Base-by-base conservation (phyloP, 2,329 filamentous ascomycete genomes). In the Zalaria obscura region DNA sequence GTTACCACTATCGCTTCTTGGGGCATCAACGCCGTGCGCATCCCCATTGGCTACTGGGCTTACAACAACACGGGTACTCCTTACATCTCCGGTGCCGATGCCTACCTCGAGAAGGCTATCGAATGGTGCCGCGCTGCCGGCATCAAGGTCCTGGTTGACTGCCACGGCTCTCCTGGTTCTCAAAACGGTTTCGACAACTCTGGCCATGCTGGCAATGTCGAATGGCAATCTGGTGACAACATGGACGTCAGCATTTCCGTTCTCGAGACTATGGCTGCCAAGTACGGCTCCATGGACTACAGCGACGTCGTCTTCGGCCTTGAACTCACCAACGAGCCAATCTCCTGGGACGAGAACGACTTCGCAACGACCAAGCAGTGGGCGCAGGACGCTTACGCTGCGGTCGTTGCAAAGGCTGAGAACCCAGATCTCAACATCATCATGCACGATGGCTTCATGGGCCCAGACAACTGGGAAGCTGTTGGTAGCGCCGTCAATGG, bases 91-190 rank as follows among this genome's bases (percentile, higher is more conserved):
- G 67, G 67, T 5, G 65, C 66, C 11, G 65, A 69, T 29, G 52
- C 54, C 4, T 71, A 70, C 42, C 56, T 73, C 4, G 62, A 65
- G 41, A 53, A 59, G 27, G 46, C 46, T 27, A 43, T 48, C 35
- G 40, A 41, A 11, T 48, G 46, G 46, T 43, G 43, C 35, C 41
- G 46, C 25, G 44, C 37, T 29, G 55, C 61, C 10, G 61, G 62
- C 3, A 52, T 70, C 35, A 65, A 68, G 50, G 62, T 72, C 7
- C 63, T 68, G 49, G 62, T 73, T 25, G 70, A 73, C 31, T 36
- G 52, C 51, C 5, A 95, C 85, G 0, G 83, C 88, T 54, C 94
- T 95, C 91, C 91, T 95, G 0, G 91, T 89, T 60, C 43, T 7
- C 46, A 48, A 26, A 48, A 48, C 25, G 46, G 46, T 1, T 48